Percentiles rank a stretch among this genome's conserved stretches.
phyloP scores from a whole-genome alignment of 2,329 filamentous ascomycete genomes.

The Immersiporthe knoxdaviesiana region DNA sequence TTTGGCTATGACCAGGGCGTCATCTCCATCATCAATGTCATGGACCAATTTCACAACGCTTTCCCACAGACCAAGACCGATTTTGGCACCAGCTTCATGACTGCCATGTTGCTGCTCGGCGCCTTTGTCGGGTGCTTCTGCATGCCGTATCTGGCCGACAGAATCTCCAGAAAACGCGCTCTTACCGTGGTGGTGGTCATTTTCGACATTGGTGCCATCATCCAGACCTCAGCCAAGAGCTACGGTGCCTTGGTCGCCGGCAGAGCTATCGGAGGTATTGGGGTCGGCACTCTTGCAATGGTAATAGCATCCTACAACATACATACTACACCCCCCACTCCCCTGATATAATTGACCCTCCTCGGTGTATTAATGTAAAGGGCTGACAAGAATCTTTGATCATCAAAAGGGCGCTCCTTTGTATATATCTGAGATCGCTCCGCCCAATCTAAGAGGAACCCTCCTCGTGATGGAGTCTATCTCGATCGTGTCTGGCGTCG shows the following conservation, averaged over 20 bases:
- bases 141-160: slow-evolving; percentile 45
- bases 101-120: slow-evolving; percentile 45
- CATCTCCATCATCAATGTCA: slow-evolving; percentile 53
- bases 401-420: slow-evolving; percentile 33
- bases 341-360: too few relatives aligned
- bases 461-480: slow-evolving; percentile 55
- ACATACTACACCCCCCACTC: too few relatives aligned
- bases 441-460: slow-evolving; percentile 44
- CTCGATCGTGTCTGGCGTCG: slow-evolving; percentile 55
- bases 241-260: slow-evolving; percentile 37
- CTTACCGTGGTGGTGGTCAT: slow-evolving; percentile 43
- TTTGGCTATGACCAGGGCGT: slow-evolving; percentile 34
- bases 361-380: too few relatives aligned
- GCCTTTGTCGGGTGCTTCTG: not conserved
- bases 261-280: slow-evolving; percentile 38
- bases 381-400: not conserved
- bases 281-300: slow-evolving; percentile 38
- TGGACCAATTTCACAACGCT: slow-evolving; percentile 46
- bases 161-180: slow-evolving; percentile 47
- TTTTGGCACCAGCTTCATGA: slow-evolving; percentile 46
- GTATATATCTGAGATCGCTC: slow-evolving; percentile 41
- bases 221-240: slow-evolving; percentile 39
- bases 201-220: slow-evolving; percentile 48
- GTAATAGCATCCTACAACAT: too few relatives aligned
- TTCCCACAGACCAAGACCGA: slow-evolving; percentile 40